Evolutionary conservation across 1,139 yeast genomes (phyloP).

Genomic region (Magnusiomyces fungicola): DNA sequence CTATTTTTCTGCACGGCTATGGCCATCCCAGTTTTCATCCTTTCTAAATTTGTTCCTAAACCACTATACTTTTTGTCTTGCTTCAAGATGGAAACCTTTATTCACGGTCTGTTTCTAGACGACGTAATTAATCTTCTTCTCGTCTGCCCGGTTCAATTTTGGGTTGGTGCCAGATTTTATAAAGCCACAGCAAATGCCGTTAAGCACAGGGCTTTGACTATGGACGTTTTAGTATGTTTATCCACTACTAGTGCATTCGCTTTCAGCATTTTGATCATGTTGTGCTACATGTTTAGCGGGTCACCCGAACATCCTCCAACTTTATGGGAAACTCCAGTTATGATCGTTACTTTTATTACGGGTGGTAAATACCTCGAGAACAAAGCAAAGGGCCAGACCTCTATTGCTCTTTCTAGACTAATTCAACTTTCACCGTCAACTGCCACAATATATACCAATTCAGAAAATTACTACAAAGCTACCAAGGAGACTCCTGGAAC

Average conservation of each 20-base stretch:
- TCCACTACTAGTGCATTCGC: slow-evolving; percentile 74
- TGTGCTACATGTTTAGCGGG: slow-evolving; percentile 36
- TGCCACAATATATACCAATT: slow-evolving; percentile 47
- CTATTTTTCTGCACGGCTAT: slow-evolving; percentile 45
- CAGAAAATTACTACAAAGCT: slow-evolving; percentile 17
- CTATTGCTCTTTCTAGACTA: slow-evolving; percentile 75
- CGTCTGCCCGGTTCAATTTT: slow-evolving; percentile 62
- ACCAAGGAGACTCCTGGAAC: not conserved
- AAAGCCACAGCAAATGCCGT: slow-evolving; percentile 59
- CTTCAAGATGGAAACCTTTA: slow-evolving; percentile 21
- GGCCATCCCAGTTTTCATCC: slow-evolving; percentile 57
- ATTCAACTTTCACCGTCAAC: slow-evolving; percentile 74
- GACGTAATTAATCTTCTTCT: slow-evolving; percentile 56
- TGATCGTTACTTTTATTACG: slow-evolving; percentile 77
- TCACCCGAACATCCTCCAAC: slow-evolving; percentile 48
- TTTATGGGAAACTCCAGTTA: slow-evolving; percentile 78
- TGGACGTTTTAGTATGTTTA: slow-evolving; percentile 85
- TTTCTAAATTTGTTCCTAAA: slow-evolving; percentile 44
- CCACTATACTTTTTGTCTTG: slow-evolving; percentile 24
- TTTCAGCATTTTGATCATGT: slow-evolving; percentile 60
- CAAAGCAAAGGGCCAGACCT: slow-evolving; percentile 89
- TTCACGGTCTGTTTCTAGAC: slow-evolving; percentile 34
- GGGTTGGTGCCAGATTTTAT: slow-evolving; percentile 58
- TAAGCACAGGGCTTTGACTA: slow-evolving; percentile 72
- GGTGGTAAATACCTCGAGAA: slow-evolving; percentile 89